Base-by-base conservation (phyloP, 345 rosid genomes). In the Hypericum perforatum region DNA sequence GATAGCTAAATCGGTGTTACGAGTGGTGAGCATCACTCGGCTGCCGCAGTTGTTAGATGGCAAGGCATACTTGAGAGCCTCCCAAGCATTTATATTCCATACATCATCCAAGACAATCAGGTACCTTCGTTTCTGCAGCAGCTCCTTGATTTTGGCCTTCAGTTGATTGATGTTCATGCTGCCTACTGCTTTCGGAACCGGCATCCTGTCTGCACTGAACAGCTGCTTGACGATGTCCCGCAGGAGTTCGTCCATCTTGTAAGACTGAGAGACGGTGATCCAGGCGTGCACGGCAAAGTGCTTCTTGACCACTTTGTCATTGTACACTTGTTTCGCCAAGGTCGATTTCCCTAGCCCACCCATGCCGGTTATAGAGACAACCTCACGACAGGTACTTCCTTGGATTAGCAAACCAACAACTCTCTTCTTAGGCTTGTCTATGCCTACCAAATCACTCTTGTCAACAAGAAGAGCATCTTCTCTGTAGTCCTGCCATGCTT, bases 391-490 rank as follows among this genome's bases (percentile, higher is more conserved):
- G 8, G 54, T 7, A 14, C 41, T 44, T 9, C 29, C 59, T 5
- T 44, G 39, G 4, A 63, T 9, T n/a, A 69, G 64, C 58, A 43
- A 36, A 10, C 11, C 41, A 9, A 58, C 40, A 9, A 63, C 57
- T 41, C 54, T 39, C 12, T 8, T 11, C 11, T 54, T 69, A 37
- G 57, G 64, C 32, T 12, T 13, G 29, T 69, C 64, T 16, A 63
- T 63, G 8, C 73, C 73, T 11, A 63, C 73, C 3, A 56, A 52
- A 49, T 69, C 59, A 32, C 47, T 61, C 49, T 63, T 57, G 43
- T 74, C 78, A 22, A 69, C 50, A 14, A 43, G 65, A 53, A 59
- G 71, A 9, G 71, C 69, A 52, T 59, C 74, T 14, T 59, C 57
- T 62, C 41, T 45, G 37, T 39, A 12, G 22, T 49, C 63, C 10